phyloP scores from a whole-genome alignment of 139 green algal genomes.

The Cymbomonas tetramitiformis region DNA sequence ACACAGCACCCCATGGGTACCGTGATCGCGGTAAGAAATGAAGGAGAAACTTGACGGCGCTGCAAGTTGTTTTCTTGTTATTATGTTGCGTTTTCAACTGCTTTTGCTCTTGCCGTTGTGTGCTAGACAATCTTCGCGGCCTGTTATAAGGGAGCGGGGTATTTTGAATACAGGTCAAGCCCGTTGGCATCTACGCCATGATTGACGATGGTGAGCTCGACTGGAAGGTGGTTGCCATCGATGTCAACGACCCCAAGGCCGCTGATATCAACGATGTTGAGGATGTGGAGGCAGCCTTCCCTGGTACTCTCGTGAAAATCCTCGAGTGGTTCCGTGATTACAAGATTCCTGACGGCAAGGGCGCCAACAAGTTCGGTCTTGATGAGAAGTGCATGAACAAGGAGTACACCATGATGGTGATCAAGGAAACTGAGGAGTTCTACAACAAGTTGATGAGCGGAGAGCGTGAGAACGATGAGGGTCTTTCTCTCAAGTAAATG shows the following conservation, averaged over 20 bases:
- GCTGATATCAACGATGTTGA: slow-evolving; percentile 75
- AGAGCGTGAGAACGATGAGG: slow-evolving; percentile 23
- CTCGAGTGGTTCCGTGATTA: slow-evolving; percentile 94
- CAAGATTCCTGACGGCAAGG: slow-evolving; percentile 97
- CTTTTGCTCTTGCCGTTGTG: too few species aligned
- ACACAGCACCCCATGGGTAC: slow-evolving; percentile 53
- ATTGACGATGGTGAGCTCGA: slow-evolving; percentile 97
- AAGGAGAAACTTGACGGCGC: too few species aligned
- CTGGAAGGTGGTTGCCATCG: slow-evolving; percentile 95
- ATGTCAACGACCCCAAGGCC: slow-evolving; percentile 78
- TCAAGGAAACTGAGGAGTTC: slow-evolving; percentile 25
- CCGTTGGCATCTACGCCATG: slow-evolving; percentile 80
- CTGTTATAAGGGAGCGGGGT: too few species aligned
- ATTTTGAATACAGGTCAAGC: too few species aligned
- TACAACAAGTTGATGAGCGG: slow-evolving; percentile 21
- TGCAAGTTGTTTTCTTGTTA: too few species aligned
- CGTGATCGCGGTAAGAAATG: slow-evolving; percentile 77
- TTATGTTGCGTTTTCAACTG: too few species aligned
- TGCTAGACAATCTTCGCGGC: too few species aligned
- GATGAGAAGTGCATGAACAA: slow-evolving; percentile 75
- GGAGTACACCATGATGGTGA: slow-evolving; percentile 50
- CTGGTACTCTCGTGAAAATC: slow-evolving; percentile 82
- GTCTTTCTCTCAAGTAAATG: slow-evolving; percentile 19
- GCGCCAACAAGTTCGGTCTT: slow-evolving; percentile 81
- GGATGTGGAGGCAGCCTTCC: slow-evolving; percentile 88